phyloP scores from a whole-genome alignment of 2,329 filamentous ascomycete genomes.

The Fusarium sp. region DNA sequence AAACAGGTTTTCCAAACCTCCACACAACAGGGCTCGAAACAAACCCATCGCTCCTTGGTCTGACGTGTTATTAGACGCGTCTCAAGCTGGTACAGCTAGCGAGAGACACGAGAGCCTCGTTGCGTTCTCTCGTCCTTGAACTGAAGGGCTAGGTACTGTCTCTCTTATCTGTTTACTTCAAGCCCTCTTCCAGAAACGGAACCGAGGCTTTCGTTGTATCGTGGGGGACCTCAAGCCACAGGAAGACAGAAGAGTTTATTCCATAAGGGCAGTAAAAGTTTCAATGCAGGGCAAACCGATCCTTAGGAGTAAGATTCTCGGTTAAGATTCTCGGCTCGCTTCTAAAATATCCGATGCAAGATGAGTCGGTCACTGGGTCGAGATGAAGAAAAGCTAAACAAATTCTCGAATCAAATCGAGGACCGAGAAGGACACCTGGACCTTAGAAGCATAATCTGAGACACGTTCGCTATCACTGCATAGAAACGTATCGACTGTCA shows the following conservation, averaged over 20 bases:
- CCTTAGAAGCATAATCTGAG: slow-evolving; percentile 10
- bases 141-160: not conserved
- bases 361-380: slow-evolving; percentile 10
- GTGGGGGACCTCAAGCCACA: not conserved
- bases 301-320: slow-evolving; percentile 2
- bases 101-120: slow-evolving; percentile 26
- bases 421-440: slow-evolving; percentile 8
- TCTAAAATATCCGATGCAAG: slow-evolving; percentile 27
- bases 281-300: not conserved
- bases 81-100: slow-evolving; percentile 18
- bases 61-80: slow-evolving; percentile 21
- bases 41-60: slow-evolving; percentile 9
- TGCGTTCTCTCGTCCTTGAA: not conserved
- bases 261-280: not conserved
- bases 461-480: slow-evolving; percentile 20
- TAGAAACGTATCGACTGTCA: not conserved
- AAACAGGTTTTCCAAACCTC: slow-evolving; percentile 13
- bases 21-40: slow-evolving; percentile 26
- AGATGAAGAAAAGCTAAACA: slow-evolving; percentile 1
- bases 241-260: not conserved
- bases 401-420: slow-evolving; percentile 9
- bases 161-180: slow-evolving; percentile 1
- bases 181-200: not conserved
- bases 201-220: not conserved
- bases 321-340: slow-evolving; percentile 23